These are phyloP conservation scores for Coleophoma crateriformis DNA, from an alignment of 2,329 filamentous ascomycete species.

Conservation along the genomic window DNA sequence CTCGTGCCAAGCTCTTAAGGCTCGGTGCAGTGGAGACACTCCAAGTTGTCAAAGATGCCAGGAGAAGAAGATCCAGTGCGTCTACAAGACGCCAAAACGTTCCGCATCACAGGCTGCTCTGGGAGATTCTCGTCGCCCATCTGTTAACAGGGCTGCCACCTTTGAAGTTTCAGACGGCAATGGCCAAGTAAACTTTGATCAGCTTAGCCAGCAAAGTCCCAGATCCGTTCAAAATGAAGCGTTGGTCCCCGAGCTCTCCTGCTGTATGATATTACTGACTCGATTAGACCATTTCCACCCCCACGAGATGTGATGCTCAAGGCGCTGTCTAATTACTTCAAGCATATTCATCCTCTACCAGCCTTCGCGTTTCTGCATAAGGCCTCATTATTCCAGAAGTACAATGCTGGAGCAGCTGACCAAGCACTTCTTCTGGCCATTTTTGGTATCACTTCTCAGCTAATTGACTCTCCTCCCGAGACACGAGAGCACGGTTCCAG, in stretches of 20 bases:
- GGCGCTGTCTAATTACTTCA: not conserved
- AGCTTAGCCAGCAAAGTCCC: not conserved
- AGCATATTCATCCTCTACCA: slow-evolving; percentile 1
- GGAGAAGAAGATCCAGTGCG: not conserved
- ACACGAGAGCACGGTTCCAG: not conserved
- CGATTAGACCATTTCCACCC: not conserved
- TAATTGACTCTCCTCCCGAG: not conserved
- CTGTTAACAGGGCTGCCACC: not conserved
- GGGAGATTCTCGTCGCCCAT: not conserved
- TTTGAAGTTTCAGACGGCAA: not conserved
- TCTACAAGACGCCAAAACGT: not conserved
- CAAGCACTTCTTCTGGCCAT: not conserved
- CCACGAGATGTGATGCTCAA: not conserved
- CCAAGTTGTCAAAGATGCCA: not conserved
- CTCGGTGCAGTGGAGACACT: not conserved
- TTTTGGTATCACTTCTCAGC: not conserved
- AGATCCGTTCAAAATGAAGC: not conserved
- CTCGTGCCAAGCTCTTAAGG: not conserved
- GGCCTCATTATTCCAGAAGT: not conserved
- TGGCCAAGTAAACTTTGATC: not conserved
- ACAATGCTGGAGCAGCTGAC: not conserved
- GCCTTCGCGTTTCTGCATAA: not conserved
- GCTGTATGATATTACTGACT: not conserved
- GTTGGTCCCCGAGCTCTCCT: not conserved
- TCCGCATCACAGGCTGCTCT: not conserved